Percentiles rank a stretch among this genome's conserved stretches.
phyloP scores from a whole-genome alignment of 164 flowering plant genomes.

The Magnolia changhungtana region DNA sequence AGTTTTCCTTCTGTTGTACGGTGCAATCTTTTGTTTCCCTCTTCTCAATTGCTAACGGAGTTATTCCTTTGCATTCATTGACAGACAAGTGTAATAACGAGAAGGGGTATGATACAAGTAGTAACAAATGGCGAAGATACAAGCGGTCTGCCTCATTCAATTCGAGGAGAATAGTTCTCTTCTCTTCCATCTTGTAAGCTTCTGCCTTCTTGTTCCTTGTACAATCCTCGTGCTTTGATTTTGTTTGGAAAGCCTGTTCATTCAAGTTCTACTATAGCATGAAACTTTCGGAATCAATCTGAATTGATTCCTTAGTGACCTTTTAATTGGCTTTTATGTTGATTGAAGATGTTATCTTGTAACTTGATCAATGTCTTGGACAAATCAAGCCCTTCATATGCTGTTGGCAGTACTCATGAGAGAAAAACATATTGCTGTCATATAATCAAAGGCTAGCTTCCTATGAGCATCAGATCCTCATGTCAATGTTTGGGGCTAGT shows the following conservation, averaged over 20 bases:
- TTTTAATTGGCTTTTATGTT: too few species aligned
- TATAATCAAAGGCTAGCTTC: too few species aligned
- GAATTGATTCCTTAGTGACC: too few species aligned
- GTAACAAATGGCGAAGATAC: conserved; percentile 49
- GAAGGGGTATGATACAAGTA: conserved; percentile 42
- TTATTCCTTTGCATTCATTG: neutral
- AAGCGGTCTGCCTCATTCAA: conserved; percentile 66
- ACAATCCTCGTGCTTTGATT: neutral
- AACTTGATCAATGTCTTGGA: too few species aligned
- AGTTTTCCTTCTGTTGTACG: neutral
- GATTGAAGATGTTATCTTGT: too few species aligned
- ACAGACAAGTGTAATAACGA: conserved; percentile 46
- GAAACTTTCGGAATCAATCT: too few species aligned
- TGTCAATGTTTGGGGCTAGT: too few species aligned
- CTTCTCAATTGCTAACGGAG: neutral
- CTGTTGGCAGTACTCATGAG: too few species aligned
- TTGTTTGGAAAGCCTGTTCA: neutral
- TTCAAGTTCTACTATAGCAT: too few species aligned
- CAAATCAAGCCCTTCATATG: too few species aligned
- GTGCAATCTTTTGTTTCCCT: neutral
- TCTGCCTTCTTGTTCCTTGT: neutral
- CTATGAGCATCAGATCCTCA: too few species aligned
- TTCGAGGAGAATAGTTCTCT: conserved; percentile 64
- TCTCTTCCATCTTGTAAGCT: conserved; percentile 76
- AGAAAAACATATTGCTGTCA: too few species aligned